Evolutionary conservation across 306 rosid species (phyloP), one percentile per base, ranked within the genome.

Genomic region (Herpetospermum pedunculosum): DNA sequence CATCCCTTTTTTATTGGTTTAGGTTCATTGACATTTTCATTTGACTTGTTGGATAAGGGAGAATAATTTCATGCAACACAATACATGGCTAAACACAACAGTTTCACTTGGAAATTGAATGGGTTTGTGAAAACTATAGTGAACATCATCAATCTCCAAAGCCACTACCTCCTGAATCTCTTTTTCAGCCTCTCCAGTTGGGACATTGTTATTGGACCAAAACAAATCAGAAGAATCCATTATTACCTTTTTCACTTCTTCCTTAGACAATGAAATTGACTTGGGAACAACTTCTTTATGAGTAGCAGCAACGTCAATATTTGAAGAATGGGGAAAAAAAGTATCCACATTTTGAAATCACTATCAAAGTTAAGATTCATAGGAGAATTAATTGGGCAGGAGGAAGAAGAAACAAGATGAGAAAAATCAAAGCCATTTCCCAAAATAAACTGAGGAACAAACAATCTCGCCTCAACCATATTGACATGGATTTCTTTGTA

Each of bases 391-490:
- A n/a, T n/a, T n/a, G n/a, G n/a, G n/a, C n/a, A n/a, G n/a, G n/a
- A n/a, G n/a, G n/a, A n/a, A n/a, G n/a, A n/a, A n/a, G n/a, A n/a
- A n/a, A n/a, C n/a, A n/a, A n/a, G n/a, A n/a, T n/a, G n/a, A n/a
- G n/a, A n/a, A n/a, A n/a, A n/a, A n/a, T n/a, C n/a, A n/a, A n/a
- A n/a, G n/a, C n/a, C n/a, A n/a, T n/a, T n/a, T n/a, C n/a, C n/a
- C n/a, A n/a, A n/a, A n/a, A n/a, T n/a, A n/a, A n/a, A n/a, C n/a
- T n/a, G n/a, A n/a, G n/a, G n/a, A n/a, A n/a, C n/a, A n/a, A n/a
- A n/a, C n/a, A n/a, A n/a, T n/a, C 99, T 84, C 16, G 97, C 97
- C 82, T 94, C 96, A 5, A 97, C 99, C 97, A 88, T 89, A 77
- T 94, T 88, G 10, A 91, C 65, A 70, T 86, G 90, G 81, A 88